Base-by-base conservation (phyloP, 2,329 filamentous ascomycete genomes). In the Aureobasidium sp. region DNA sequence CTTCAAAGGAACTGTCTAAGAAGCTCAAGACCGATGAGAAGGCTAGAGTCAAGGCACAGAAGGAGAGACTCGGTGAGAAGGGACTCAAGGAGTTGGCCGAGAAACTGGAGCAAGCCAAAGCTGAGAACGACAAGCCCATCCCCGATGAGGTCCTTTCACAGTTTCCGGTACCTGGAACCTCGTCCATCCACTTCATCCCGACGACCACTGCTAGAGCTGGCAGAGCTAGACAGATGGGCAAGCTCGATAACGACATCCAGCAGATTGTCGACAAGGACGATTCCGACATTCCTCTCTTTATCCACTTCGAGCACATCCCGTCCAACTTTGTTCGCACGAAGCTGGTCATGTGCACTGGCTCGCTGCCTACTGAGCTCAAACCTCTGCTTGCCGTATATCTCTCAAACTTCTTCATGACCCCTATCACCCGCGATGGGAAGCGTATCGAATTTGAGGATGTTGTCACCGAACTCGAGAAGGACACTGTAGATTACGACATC, bases 251-350 rank as follows among this genome's bases (percentile, higher is more conserved):
- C 66, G 73, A 81, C 4, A 84, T 90, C 5, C 94, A 99, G 73
- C 81, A 85, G 64, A 75, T 87, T 53, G 84, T 99, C 53, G 90
- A 97, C 71, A 78, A 81, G 15, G 84, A 90, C 44, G 80, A 82
- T 40, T 74, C 79, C 7, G 78, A 80, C 17, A 72, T 86, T n/a
- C 88, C 91, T 0, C 78, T 97, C 2, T 99, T 97, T 74, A 81
- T 99, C n/a, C 93, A 99, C 74, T 99, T 95, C 67, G 94, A 99
- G 75, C 87, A 96, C 70, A 91, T 97, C 15, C 87, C 88, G 2
- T 95, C 90, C 63, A 96, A 91, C 70, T 99, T 99, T 72, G 91
- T 96, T 7, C 88, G 93, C 68, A 82, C 97, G 62, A 87, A 85
- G 52, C 75, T 97, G 24, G 85, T 94, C 61, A 79, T 97, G 54